Percentiles rank a stretch among this genome's conserved stretches.
These are phyloP conservation scores for Pichia membranifaciens DNA, from an alignment of 805 yeast species.

Conservation along the genomic window DNA sequence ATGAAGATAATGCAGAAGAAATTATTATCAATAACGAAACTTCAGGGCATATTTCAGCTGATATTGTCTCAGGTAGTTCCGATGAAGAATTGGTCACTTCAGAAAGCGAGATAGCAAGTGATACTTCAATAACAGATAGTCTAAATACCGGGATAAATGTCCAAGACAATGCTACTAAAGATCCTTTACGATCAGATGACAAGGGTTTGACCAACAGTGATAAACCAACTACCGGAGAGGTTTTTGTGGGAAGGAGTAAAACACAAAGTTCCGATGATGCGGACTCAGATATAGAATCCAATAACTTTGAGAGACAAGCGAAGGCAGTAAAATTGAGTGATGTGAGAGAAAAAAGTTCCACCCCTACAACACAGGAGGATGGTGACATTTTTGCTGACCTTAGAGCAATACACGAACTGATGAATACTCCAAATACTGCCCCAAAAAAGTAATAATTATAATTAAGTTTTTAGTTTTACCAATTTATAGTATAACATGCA, in stretches of 20 bases:
- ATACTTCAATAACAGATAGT: no score
- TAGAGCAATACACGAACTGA: constrained; percentile 1
- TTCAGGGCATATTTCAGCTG: neutral
- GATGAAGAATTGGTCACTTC: neutral
- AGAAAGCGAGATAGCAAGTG: neutral
- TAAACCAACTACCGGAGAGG: neutral
- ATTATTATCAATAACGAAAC: neutral
- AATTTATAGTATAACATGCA: no score
- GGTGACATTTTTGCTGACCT: constrained; percentile 6
- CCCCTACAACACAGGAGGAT: neutral
- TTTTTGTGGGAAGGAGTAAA: neutral
- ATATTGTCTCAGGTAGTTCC: neutral
- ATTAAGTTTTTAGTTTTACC: no score
- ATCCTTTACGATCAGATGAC: no score
- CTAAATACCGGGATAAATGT: no score
- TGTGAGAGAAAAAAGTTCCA: neutral
- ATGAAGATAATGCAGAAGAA: neutral
- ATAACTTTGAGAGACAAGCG: neutral
- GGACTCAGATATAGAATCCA: neutral
- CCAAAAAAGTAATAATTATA: neutral
- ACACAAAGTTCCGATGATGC: neutral
- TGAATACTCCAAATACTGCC: neutral
- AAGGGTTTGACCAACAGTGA: no score
- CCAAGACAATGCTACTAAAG: no score
- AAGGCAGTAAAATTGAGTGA: neutral